These are phyloP conservation scores for Selaginella moellendorffii DNA, from an alignment of 75 land plant species.

Conservation along the genomic window DNA sequence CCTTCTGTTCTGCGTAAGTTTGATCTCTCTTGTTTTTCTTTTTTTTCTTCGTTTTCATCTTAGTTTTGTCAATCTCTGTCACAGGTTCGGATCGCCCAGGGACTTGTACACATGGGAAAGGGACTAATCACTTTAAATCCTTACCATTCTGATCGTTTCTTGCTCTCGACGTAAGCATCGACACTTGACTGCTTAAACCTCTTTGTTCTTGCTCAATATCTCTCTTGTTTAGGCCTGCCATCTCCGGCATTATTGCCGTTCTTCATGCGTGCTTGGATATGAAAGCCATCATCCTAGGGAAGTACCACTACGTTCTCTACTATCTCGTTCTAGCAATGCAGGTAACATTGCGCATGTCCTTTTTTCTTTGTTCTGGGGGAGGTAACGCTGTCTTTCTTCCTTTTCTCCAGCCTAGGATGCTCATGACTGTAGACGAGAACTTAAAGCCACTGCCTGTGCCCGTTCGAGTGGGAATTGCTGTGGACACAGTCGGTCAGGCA, in stretches of 20 bases:
- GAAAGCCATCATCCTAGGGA: conserved; percentile 73
- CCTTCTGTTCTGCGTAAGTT: conserved; percentile 78
- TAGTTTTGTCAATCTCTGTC: conserved; percentile 5
- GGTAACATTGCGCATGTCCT: conserved; percentile 52
- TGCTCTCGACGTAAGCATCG: conserved; percentile 64
- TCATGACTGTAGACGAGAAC: conserved; percentile 83
- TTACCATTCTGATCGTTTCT: conserved; percentile 88
- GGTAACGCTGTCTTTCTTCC: neutral
- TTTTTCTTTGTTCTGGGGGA: conserved; percentile 17
- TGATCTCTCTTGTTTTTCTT: neutral
- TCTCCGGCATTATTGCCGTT: conserved; percentile 63
- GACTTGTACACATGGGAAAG: conserved; percentile 89
- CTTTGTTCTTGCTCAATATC: neutral
- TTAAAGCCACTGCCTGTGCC: conserved; percentile 84
- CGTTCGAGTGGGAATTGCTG: conserved; percentile 94
- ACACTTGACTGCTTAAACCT: neutral
- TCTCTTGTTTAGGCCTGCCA: conserved; percentile 43
- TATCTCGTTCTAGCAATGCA: conserved; percentile 84
- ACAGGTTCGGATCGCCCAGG: conserved; percentile 97
- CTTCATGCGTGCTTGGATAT: conserved; percentile 81
- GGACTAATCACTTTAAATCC: conserved; percentile 79
- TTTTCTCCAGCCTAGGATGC: conserved; percentile 71
- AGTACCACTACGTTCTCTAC: conserved; percentile 92
- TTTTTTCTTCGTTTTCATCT: neutral
- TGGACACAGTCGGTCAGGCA: conserved; percentile 98